These are phyloP conservation scores for Paratinospora sagittata DNA, from an alignment of 164 flowering plant species.

Conservation along the genomic window DNA sequence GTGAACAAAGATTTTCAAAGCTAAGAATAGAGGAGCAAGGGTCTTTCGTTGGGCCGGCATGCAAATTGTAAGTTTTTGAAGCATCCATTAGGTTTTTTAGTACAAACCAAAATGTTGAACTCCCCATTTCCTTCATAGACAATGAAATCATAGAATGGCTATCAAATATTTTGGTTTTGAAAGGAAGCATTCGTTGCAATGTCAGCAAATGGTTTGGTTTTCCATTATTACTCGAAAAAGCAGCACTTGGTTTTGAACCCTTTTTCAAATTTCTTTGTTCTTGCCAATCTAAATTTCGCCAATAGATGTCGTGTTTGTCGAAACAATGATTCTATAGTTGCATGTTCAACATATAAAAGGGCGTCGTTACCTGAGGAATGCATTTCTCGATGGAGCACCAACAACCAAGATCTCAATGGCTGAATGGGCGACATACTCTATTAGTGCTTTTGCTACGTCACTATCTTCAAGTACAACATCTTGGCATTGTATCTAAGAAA, in stretches of 20 bases:
- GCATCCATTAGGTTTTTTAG: not conserved
- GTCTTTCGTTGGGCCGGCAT: not conserved
- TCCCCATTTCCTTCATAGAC: not conserved
- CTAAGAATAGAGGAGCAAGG: not conserved
- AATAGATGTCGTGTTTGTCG: not conserved
- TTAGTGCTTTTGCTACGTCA: conserved; percentile 50
- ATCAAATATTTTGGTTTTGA: no score
- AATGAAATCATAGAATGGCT: no score
- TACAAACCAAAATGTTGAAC: not conserved
- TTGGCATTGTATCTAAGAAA: conserved; percentile 46
- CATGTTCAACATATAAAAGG: not conserved
- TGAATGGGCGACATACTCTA: conserved; percentile 49
- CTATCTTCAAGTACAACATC: conserved; percentile 52
- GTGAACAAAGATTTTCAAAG: conserved; percentile 9
- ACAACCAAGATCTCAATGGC: conserved; percentile 58
- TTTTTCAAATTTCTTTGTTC: not conserved
- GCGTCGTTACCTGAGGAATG: not conserved
- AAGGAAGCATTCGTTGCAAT: no score
- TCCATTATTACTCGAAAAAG: not conserved
- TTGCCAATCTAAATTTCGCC: not conserved
- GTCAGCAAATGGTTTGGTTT: no score
- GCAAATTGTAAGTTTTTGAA: not conserved
- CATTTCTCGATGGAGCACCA: conserved; percentile 41
- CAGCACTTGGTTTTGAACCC: not conserved
- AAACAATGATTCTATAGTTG: no score